Evolutionary conservation across 345 rosid species (phyloP), one percentile per base, ranked within the genome.

Genomic region (Hypericum androsaemum): DNA sequence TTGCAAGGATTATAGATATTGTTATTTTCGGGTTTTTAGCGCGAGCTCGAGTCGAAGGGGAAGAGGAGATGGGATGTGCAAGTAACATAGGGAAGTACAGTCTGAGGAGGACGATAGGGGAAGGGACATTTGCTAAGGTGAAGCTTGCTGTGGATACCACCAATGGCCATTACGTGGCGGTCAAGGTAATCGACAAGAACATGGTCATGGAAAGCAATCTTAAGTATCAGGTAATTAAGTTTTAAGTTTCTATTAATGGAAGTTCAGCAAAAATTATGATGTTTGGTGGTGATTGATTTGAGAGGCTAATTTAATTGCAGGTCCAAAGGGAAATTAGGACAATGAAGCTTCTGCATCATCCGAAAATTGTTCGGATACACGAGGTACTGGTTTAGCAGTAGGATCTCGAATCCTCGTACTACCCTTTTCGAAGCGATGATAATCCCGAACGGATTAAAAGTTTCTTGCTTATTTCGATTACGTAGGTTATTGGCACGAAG

Each of bases 61-160:
- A 39, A 37, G 22, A 42, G 28, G 53, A 37, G 48, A 82, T 83
- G 90, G 84, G 77, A 6, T 54, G 35, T 46, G 71, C 77, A 45
- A 71, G 60, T 64, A 76, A 69, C 54, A 72, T 87, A 5, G 98
- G 96, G 0, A 86, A 84, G 74, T 90, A 84, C 41, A 71, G 61
- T 64, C 71, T 87, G 10, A 64, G 86, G 11, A 67, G 92, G 54
- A 80, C 82, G 5, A 82, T 89, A 12, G 98, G 96, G 12, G 96
- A 82, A 64, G 97, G 96, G 47, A 78, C 76, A 47, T 89, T 84
- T 54, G 95, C 96, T 5, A 90, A 90, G 75, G 98, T 90, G 35
- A 90, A 87, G 76, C 74, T 87, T 5, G 96, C 83, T 6, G 67
- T 80, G 16, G 83, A 90, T 63, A 77, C 76, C 69, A 69, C 80